Evolutionary conservation across 2,329 filamentous ascomycete species (phyloP).

Genomic region (Cryphonectria nitschkei): DNA sequence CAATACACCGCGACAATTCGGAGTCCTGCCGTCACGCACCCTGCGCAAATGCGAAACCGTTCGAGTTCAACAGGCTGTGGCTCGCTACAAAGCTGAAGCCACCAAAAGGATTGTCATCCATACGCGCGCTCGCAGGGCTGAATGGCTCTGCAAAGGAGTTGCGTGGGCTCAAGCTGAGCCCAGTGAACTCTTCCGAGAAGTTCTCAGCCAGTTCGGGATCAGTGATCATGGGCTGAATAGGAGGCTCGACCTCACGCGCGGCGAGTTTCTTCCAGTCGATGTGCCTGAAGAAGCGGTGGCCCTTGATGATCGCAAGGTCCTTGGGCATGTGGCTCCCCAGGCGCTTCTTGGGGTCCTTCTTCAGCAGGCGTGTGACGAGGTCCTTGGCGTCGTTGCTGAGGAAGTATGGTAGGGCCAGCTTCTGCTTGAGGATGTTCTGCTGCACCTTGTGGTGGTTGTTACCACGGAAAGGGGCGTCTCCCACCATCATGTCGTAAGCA

Average conservation of each 20-base stretch:
- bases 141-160: constrained; percentile 39
- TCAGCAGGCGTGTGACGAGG: constrained; percentile 82
- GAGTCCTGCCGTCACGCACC: not conserved
- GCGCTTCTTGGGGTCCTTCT: constrained; percentile 90
- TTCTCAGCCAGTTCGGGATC: constrained; percentile 97
- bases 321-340: constrained; percentile 88
- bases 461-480: constrained; percentile 86
- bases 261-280: constrained; percentile 93
- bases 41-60: constrained; percentile 25
- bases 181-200: constrained; percentile 91
- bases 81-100: constrained; percentile 68
- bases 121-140: constrained; percentile 40
- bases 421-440: constrained; percentile 93
- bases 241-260: constrained; percentile 79
- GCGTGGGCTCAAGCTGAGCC: constrained; percentile 74
- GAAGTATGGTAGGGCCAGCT: constrained; percentile 86
- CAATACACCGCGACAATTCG: not conserved
- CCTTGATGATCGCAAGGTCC: constrained; percentile 83
- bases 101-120: constrained; percentile 61
- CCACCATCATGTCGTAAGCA: constrained; percentile 90
- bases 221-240: constrained; percentile 91
- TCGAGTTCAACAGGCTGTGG: constrained; percentile 48
- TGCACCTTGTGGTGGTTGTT: constrained; percentile 94
- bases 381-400: constrained; percentile 92
- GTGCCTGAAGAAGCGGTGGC: constrained; percentile 94